Percentiles rank a stretch among this genome's conserved stretches.
Evolutionary conservation across 2,329 filamentous ascomycete genomes (phyloP).

Genomic region (Monilinia fructigena): DNA sequence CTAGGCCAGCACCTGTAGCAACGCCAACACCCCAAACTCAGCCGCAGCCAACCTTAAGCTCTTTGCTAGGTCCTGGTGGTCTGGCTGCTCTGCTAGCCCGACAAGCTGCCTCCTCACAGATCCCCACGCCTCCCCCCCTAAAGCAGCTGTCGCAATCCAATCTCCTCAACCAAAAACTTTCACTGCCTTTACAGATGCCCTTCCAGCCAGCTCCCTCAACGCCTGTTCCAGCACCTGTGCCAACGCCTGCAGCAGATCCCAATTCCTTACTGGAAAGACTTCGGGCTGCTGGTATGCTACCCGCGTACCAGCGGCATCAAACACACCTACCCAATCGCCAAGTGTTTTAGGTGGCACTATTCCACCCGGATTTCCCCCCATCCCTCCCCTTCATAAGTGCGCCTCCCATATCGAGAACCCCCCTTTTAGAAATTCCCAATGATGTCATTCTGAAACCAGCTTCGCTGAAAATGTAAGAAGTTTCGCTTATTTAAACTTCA

Average conservation of each 20-base stretch:
- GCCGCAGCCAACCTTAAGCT: slow-evolving; percentile 50
- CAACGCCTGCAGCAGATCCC: slow-evolving; percentile 42
- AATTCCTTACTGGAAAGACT: slow-evolving; percentile 65
- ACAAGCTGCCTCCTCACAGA: slow-evolving; percentile 51
- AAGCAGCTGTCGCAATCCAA: slow-evolving; percentile 45
- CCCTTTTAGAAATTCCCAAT: slow-evolving; percentile 40
- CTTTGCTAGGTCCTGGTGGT: slow-evolving; percentile 47
- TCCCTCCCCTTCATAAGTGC: slow-evolving; percentile 33
- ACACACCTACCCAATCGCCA: slow-evolving; percentile 42
- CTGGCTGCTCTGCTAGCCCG: slow-evolving; percentile 58
- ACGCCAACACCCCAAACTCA: slow-evolving; percentile 32
- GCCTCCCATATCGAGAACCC: slow-evolving; percentile 32
- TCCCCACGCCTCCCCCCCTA: slow-evolving; percentile 46
- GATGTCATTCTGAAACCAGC: slow-evolving; percentile 62
- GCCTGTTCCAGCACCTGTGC: slow-evolving; percentile 41
- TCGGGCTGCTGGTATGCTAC: slow-evolving; percentile 65
- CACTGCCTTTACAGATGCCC: slow-evolving; percentile 40
- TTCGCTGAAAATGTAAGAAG: slow-evolving; percentile 70
- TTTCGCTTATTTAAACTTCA: background rate
- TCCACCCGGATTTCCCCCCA: slow-evolving; percentile 43
- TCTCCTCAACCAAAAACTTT: slow-evolving; percentile 50
- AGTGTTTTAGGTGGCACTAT: slow-evolving; percentile 45
- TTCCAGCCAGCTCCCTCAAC: slow-evolving; percentile 37
- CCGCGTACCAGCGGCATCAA: slow-evolving; percentile 45
- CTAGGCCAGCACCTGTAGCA: slow-evolving; percentile 38